phyloP scores from a whole-genome alignment of 2,329 filamentous ascomycete genomes.

The Scedosporium dehoogii region DNA sequence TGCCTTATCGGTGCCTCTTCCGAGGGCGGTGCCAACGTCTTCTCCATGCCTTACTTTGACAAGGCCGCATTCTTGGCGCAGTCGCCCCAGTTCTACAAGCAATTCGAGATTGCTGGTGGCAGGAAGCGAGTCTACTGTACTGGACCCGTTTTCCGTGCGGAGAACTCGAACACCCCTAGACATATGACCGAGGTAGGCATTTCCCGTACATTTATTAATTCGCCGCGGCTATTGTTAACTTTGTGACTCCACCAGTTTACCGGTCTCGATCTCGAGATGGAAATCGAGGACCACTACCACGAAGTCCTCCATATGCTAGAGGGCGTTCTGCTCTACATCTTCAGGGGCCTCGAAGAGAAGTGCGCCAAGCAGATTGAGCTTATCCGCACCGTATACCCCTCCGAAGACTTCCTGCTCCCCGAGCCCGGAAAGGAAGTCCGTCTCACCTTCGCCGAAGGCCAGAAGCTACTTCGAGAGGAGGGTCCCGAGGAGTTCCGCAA shows the following conservation, averaged over 20 bases:
- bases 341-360: constrained; percentile 58
- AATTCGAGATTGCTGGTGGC: constrained; percentile 72
- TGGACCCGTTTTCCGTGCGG: constrained; percentile 75
- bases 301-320: constrained; percentile 67
- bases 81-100: constrained; percentile 80
- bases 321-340: constrained; percentile 67
- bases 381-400: constrained; percentile 64
- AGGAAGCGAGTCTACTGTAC: constrained; percentile 71
- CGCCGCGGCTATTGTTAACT: not conserved
- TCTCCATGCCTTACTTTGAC: constrained; percentile 82
- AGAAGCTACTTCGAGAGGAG: constrained; percentile 66
- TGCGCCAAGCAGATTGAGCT: constrained; percentile 65
- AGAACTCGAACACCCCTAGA: constrained; percentile 73
- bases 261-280: constrained; percentile 84
- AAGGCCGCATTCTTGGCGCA: constrained; percentile 72
- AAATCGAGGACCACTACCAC: constrained; percentile 68
- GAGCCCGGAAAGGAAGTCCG: constrained; percentile 64
- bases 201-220: not conserved
- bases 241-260: constrained; percentile 46
- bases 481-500: constrained; percentile 57
- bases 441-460: constrained; percentile 68
- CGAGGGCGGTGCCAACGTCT: constrained; percentile 89
- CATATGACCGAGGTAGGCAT: constrained; percentile 64
- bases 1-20: constrained; percentile 83
- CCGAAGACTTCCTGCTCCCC: constrained; percentile 67